Percentiles rank a stretch among this genome's conserved stretches.
Evolutionary conservation across 2,329 filamentous ascomycete genomes (phyloP).

Genomic region (Diaporthe sp.): DNA sequence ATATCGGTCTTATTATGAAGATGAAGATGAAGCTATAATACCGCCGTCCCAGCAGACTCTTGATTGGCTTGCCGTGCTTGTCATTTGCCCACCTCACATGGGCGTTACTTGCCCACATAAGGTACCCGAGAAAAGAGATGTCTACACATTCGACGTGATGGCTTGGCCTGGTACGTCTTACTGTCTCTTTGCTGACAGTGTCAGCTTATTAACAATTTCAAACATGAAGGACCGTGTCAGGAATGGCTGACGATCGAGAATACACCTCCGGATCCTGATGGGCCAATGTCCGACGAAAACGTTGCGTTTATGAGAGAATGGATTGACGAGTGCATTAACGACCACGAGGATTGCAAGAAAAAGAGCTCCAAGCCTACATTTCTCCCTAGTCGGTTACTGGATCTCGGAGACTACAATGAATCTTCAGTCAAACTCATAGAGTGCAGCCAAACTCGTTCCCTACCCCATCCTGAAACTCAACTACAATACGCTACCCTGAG

Average conservation of each 20-base stretch:
- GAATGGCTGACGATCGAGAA: background rate
- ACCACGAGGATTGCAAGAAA: background rate
- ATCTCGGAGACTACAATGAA: background rate
- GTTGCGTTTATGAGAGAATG: background rate
- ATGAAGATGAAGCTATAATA: background rate
- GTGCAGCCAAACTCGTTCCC: background rate
- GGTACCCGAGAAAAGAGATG: no score
- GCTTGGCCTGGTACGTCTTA: background rate
- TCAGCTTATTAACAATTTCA: background rate
- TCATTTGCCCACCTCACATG: no score
- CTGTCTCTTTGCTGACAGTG: background rate
- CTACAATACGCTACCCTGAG: background rate
- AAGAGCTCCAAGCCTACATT: background rate
- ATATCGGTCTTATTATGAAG: background rate
- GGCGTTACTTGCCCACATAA: no score
- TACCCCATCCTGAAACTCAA: background rate
- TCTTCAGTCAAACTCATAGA: background rate
- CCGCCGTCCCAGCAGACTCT: no score
- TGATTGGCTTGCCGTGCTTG: no score
- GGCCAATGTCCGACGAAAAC: background rate
- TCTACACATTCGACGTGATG: background rate
- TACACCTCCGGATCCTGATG: background rate
- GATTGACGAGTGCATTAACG: background rate
- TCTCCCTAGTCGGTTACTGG: background rate
- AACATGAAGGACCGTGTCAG: background rate